These are phyloP conservation scores for Auricularia cornea DNA, from an alignment of 768 basidiomycete genomes.

Conservation along the genomic window DNA sequence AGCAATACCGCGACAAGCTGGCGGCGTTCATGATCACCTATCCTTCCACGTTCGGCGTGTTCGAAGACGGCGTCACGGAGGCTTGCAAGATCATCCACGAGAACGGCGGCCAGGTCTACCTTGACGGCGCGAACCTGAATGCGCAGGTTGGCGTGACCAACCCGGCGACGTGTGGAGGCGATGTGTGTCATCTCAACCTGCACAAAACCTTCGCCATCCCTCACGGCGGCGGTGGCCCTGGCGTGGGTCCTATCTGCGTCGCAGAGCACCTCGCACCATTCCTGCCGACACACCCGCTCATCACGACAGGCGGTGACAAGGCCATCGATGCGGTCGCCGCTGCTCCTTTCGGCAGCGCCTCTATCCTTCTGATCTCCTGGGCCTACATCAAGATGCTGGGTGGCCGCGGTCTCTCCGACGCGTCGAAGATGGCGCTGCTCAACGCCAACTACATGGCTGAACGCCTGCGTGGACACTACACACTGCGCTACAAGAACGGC, in stretches of 20 bases:
- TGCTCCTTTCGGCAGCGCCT: slow-evolving; percentile 90
- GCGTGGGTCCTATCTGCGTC: slow-evolving; percentile 93
- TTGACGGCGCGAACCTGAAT: slow-evolving; percentile 94
- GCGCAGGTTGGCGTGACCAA: slow-evolving; percentile 91
- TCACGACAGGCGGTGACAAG: slow-evolving; percentile 54
- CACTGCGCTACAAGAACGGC: slow-evolving; percentile 77
- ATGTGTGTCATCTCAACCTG: slow-evolving; percentile 96
- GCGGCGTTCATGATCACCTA: slow-evolving; percentile 99
- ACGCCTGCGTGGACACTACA: slow-evolving; percentile 78
- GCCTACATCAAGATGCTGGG: slow-evolving; percentile 99
- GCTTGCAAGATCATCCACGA: slow-evolving; percentile 92
- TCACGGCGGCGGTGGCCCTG: slow-evolving; percentile 95
- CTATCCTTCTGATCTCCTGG: slow-evolving; percentile 95
- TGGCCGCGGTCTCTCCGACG: slow-evolving; percentile 76
- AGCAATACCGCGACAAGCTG: slow-evolving; percentile 82
- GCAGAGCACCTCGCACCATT: slow-evolving; percentile 91
- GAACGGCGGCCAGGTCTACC: slow-evolving; percentile 93
- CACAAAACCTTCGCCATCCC: slow-evolving; percentile 99
- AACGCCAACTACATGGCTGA: slow-evolving; percentile 98
- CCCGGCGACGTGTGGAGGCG: slow-evolving; percentile 90
- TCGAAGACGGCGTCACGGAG: slow-evolving; percentile 79
- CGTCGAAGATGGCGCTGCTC: slow-evolving; percentile 80
- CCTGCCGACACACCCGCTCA: slow-evolving; percentile 79
- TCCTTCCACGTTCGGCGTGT: slow-evolving; percentile 96
- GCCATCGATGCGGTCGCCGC: slow-evolving; percentile 86